These are phyloP conservation scores for Chlamydomonas applanata DNA, from an alignment of 139 green algal genomes.

Conservation along the genomic window DNA sequence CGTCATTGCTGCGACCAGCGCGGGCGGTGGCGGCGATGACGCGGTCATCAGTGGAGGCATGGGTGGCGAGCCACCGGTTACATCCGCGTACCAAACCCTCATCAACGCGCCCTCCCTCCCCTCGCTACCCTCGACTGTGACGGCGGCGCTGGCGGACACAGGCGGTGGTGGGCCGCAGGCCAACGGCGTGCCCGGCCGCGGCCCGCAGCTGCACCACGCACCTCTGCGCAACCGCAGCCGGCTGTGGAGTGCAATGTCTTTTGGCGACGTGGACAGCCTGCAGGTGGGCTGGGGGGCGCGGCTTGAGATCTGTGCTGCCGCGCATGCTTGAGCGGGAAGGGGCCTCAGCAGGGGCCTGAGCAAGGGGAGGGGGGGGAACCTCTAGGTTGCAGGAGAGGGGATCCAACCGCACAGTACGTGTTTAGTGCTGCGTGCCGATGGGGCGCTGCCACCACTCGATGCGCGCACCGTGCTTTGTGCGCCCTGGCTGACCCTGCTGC, in stretches of 20 bases:
- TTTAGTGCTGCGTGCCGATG: too few species aligned
- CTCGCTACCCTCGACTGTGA: background rate
- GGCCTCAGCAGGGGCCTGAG: too few species aligned
- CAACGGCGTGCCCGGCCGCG: too few species aligned
- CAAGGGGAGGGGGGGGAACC: too few species aligned
- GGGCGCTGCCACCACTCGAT: too few species aligned
- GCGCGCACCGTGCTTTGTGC: too few species aligned
- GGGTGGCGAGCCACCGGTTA: slow-evolving; percentile 54
- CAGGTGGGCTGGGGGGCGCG: slow-evolving; percentile 7
- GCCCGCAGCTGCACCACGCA: slow-evolving; percentile 18
- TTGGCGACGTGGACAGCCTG: slow-evolving; percentile 52
- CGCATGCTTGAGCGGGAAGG: too few species aligned
- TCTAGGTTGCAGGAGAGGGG: too few species aligned
- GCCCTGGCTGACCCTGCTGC: too few species aligned
- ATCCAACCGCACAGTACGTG: too few species aligned
- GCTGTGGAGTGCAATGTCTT: slow-evolving; percentile 51
- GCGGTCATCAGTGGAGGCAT: slow-evolving; percentile 15
- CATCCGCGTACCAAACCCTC: slow-evolving; percentile 31
- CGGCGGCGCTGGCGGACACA: background rate
- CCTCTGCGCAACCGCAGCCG: slow-evolving; percentile 48
- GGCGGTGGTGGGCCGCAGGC: background rate
- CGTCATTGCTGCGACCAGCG: slow-evolving; percentile 69
- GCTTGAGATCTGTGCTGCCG: too few species aligned
- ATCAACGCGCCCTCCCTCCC: background rate
- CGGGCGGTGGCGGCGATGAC: slow-evolving; percentile 22